These are phyloP conservation scores for Fraxinus pennsylvanica DNA, from an alignment of 257 asterid genomes.

Conservation along the genomic window DNA sequence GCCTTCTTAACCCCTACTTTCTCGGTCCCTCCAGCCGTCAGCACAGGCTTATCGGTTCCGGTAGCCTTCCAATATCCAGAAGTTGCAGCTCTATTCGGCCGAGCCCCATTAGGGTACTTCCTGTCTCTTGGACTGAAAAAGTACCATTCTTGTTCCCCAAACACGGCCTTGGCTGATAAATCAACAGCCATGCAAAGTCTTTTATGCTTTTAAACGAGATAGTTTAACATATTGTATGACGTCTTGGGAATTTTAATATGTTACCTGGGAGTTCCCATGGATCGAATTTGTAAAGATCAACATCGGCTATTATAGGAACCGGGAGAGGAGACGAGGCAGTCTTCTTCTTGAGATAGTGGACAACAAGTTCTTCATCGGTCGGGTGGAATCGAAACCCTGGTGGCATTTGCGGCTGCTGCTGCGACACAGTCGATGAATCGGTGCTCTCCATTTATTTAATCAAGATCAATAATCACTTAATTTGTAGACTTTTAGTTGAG, in stretches of 20 bases:
- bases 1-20: neutral
- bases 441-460: constrained; percentile 5
- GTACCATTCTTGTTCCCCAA: neutral
- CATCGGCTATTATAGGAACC: constrained; percentile 5
- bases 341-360: constrained; percentile 4
- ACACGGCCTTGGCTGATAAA: neutral
- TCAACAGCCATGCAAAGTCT: neutral
- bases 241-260: neutral
- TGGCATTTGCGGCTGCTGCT: neutral
- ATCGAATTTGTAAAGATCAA: neutral
- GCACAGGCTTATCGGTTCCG: neutral
- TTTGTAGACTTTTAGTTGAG: neutral
- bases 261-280: constrained; percentile 12
- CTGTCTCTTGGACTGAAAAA: neutral
- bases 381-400: constrained; percentile 5
- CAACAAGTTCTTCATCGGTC: constrained; percentile 2
- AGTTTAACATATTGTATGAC: neutral
- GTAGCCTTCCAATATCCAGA: constrained; percentile 6
- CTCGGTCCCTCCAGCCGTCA: neutral
- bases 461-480: neutral
- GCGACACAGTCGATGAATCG: neutral
- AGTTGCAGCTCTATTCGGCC: neutral
- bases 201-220: neutral
- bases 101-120: constrained; percentile 2
- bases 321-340: neutral